These are phyloP conservation scores for Ophiobolus disseminans DNA, from an alignment of 2,329 filamentous ascomycete genomes.

Conservation along the genomic window DNA sequence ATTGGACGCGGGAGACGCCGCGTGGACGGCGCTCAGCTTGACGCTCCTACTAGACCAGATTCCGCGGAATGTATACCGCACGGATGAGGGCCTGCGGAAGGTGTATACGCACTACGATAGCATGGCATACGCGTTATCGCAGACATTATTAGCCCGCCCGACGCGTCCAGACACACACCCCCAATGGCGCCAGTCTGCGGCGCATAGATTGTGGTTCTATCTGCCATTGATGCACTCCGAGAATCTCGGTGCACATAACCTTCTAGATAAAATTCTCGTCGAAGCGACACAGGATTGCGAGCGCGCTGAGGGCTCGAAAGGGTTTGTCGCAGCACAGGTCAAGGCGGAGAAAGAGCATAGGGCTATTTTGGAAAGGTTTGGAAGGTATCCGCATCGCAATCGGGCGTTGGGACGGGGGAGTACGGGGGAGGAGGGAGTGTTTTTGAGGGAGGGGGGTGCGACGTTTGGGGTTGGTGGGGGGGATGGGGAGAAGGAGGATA, in stretches of 20 bases:
- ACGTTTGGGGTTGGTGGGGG: conserved; percentile 50
- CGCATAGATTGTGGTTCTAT: conserved; percentile 64
- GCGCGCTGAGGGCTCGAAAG: conserved; percentile 27
- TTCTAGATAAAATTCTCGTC: conserved; percentile 41
- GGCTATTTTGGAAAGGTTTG: conserved; percentile 61
- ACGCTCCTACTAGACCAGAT: conserved; percentile 69
- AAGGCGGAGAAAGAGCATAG: conserved; percentile 57
- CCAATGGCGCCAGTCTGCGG: conserved; percentile 36
- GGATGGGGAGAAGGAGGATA: conserved; percentile 15
- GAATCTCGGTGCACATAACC: conserved; percentile 54
- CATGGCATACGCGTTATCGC: conserved; percentile 57
- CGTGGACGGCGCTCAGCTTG: conserved; percentile 56
- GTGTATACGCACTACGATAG: conserved; percentile 66
- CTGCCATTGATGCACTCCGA: conserved; percentile 69
- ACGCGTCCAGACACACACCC: conserved; percentile 40
- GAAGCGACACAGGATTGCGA: conserved; percentile 46
- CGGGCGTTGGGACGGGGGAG: conserved; percentile 56
- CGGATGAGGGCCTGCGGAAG: conserved; percentile 49
- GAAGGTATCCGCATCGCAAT: conserved; percentile 67
- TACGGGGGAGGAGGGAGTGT: conserved; percentile 60
- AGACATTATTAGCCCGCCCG: conserved; percentile 41
- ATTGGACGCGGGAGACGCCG: conserved; percentile 25
- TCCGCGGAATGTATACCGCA: conserved; percentile 67
- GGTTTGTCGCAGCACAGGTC: conserved; percentile 39
- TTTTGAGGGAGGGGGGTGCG: conserved; percentile 54